Base-by-base conservation (phyloP, 116 monocot species). In the Posidonia oceanica region DNA sequence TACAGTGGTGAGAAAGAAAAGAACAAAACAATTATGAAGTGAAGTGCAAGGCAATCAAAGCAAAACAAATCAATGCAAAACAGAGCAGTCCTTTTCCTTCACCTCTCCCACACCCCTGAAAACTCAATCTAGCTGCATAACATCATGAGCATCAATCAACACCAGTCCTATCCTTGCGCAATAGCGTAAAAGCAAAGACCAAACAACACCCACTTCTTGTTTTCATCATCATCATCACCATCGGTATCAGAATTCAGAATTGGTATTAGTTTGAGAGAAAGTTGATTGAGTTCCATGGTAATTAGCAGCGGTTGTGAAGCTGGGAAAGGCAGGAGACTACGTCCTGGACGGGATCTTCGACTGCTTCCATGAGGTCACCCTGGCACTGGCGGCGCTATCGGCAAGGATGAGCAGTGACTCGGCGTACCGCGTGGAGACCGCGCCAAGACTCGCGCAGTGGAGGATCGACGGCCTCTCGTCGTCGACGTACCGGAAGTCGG, bases 381-480 rank as follows among this genome's bases (percentile, higher is more conserved):
- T 83, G 69, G 88, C 84, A 7, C 82, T 83, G 60, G 70, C 88
- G 22, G 73, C 71, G 7, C 71, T 59, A 64, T 77, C 83, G 68
- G 77, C 71, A 59, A 83, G 75, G 72, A 91, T 95, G 88, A 95
- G 70, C 69, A 91, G 88, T 17, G 52, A 61, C 63, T 76, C 77
- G 44, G 82, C 82, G 36, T 81, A 85, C 70, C 76, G 80, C n/a
- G 91, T 91, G 17, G 84, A 91, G 51, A 84, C 86, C 13, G 60
- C 91, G 10, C 61, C 95, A 20, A 79, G 94, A 36, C 81, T 94
- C 63, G 91, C 88, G n/a, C 95, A 91, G 72, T 96, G 91, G 91
- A 70, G 81, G 68, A 81, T 96, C 76, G 88, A 91, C 40, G 51
- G 80, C 40, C 80, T 85, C 60, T 72, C 82, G 39, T 79, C 85